Evolutionary conservation across 2,329 filamentous ascomycete genomes (phyloP).

Genomic region (Blastomyces emzantsi): DNA sequence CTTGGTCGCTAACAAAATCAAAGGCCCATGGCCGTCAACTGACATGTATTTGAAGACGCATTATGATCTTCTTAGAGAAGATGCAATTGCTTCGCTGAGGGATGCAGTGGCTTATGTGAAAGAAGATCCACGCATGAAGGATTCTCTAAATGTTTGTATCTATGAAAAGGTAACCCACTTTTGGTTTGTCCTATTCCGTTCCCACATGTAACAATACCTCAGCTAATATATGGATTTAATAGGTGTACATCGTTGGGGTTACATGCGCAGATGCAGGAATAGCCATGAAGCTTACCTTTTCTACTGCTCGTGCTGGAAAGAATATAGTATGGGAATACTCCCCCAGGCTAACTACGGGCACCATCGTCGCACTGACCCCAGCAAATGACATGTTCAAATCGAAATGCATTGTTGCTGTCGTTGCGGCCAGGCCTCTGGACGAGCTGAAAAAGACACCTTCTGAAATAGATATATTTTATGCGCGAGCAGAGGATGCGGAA

Average conservation of each 20-base stretch:
- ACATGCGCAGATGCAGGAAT: conserved; percentile 55
- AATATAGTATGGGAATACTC: conserved; percentile 60
- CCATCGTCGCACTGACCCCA: conserved; percentile 48
- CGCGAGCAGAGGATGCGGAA: conserved; percentile 48
- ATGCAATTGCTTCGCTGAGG: conserved; percentile 60
- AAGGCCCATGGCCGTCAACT: conserved; percentile 51
- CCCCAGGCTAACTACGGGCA: conserved; percentile 48
- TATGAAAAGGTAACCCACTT: conserved; percentile 56
- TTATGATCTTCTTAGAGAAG: conserved; percentile 67
- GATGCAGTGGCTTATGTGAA: conserved; percentile 54
- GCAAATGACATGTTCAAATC: conserved; percentile 51
- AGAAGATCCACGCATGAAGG: conserved; percentile 45
- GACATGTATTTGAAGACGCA: conserved; percentile 62
- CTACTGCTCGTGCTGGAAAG: conserved; percentile 54
- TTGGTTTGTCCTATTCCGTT: background rate
- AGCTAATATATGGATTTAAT: background rate
- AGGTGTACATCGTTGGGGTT: conserved; percentile 61
- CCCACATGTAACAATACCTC: background rate
- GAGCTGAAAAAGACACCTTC: conserved; percentile 59
- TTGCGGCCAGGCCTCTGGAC: conserved; percentile 59
- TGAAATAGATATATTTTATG: conserved; percentile 67
- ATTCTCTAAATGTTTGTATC: conserved; percentile 51
- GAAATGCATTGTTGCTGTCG: conserved; percentile 59
- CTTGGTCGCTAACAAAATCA: conserved; percentile 46
- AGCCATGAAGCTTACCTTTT: conserved; percentile 62